Base-by-base conservation (phyloP, 345 rosid genomes). In the Xanthoceras sorbifolium region DNA sequence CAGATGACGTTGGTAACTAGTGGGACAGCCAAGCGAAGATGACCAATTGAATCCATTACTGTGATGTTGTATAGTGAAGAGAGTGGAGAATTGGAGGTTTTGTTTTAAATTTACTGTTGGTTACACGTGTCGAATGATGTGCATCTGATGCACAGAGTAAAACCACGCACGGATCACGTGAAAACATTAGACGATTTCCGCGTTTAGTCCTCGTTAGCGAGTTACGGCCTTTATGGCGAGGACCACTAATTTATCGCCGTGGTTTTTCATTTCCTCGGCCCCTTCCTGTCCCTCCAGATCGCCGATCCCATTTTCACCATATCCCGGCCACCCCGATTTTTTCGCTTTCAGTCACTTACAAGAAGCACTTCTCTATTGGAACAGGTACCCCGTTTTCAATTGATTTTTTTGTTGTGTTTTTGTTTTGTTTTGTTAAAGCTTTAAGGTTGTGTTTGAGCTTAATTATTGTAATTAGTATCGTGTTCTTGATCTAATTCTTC, bases 211-310 rank as follows among this genome's bases (percentile, higher is more conserved):
- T 76, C 64, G 62, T 46, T 26, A 3, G 18, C 18, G 64, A 17
- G 36, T 18, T 25, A 3, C 3, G 8, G 36, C 34, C 17, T 36
- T 57, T 28, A 12, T 40, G 66, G 70, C 83, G 79, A 82, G 70
- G 77, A 77, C 32, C 57, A 26, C 40, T 73, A 76, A 84, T 82
- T 80, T 76, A 86, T 84, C 84, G 89, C 82, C 87, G 86, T 68
- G 66, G 84, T 80, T 78, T 82, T 82, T 77, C 80, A 76, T 86
- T 84, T 84, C 83, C 86, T 82, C 84, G 85, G 80, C 50, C 74
- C 64, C 67, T 38, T 34, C 28, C 14, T 31, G 28, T 48, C 72
- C 60, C 65, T 46, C 67, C 67, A 36, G 80, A 78, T 78, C 82
- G 84, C 82, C 84, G 85, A 76, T 78, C 80, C 34, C 18, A 67